Base-by-base conservation (phyloP, 305 asterid genomes). In the Nicotiana rustica region DNA sequence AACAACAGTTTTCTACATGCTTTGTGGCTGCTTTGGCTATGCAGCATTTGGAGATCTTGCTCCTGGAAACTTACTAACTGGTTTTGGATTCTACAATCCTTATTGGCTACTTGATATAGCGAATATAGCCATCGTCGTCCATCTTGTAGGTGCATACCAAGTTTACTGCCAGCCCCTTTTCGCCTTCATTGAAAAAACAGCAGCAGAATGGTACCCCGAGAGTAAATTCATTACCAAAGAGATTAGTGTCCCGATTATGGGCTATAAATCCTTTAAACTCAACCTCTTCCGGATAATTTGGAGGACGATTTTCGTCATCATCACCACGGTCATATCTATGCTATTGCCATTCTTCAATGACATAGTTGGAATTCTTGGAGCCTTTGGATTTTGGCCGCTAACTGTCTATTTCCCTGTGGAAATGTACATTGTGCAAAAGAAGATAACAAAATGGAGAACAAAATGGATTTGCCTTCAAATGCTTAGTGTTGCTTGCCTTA, bases 51-150 rank as follows among this genome's bases (percentile, higher is more conserved):
- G 99, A 1, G 98, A 95, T 82, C 70, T 81, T 13, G 86, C 99
- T 33, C 99, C 98, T 0, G 96, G 94, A 18, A 95, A 93, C 79
- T 94, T 95, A 21, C 87, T 95, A 4, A 94, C 97, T 7, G 99
- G 97, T 0, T 94, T 95, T 65, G 98, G 97, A 5, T 94, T 92
- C 87, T 93, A 85, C 88, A 91, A 95, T 80, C 97, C 98, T 0
- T 94, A 81, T 77, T 95, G 99, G 99, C 95, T 95, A 2, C 90
- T 94, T 10, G 98, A 95, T 86, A 93, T 95, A 6, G 99, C 98
- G 13, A 93, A 93, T 31, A 84, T 87, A 0, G 99, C 98, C 69
- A 93, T 95, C 0, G 98, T 92, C 0, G 76, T 95, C 85, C 99
- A 95, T 77, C 93, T 95, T 1, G 82, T 95, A 3, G 97, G 97